A percentile compares a stretch with the other conserved stretches of the same genome.
These are phyloP conservation scores for Scenedesmus sp. DNA, from an alignment of 163 green algal genomes.

Conservation along the genomic window DNA sequence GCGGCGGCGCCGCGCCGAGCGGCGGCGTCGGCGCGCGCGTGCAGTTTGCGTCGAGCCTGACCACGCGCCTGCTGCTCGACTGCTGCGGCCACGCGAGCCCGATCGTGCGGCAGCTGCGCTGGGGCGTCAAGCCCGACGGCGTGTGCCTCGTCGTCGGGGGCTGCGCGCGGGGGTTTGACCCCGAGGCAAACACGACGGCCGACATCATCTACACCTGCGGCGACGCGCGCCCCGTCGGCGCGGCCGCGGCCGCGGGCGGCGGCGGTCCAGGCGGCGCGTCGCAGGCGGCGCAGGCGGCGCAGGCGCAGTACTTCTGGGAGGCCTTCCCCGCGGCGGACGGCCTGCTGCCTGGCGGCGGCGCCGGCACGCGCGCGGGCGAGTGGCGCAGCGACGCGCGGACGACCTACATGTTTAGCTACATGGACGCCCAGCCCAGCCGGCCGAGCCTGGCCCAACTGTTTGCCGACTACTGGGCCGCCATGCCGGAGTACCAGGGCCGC, in stretches of 20 bases:
- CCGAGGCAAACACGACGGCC: constrained; percentile 58
- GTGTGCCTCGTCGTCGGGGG: constrained; percentile 92
- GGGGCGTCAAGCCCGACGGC: constrained; percentile 87
- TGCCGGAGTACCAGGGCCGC: constrained; percentile 82
- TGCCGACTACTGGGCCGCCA: constrained; percentile 92
- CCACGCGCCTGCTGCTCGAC: constrained; percentile 82
- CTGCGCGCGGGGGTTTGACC: constrained; percentile 67
- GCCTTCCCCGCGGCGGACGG: constrained; percentile 84
- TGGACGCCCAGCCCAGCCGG: constrained; percentile 66
- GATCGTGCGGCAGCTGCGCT: constrained; percentile 81
- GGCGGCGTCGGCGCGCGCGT: constrained; percentile 3
- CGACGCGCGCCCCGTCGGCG: constrained; percentile 26
- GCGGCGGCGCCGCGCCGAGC: constrained; percentile 8
- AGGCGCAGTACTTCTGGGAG: constrained; percentile 95
- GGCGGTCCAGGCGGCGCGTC: not conserved
- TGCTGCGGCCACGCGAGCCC: constrained; percentile 92
- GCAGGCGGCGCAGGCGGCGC: not conserved
- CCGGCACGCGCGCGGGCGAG: not conserved
- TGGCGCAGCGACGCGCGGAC: constrained; percentile 70
- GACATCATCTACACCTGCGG: constrained; percentile 86
- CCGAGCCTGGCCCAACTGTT: constrained; percentile 79
- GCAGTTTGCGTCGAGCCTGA: constrained; percentile 22
- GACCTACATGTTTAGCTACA: constrained; percentile 96
- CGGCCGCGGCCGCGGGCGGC: constrained; percentile 19
- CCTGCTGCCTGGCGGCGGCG: not conserved